These are phyloP conservation scores for Exophiala xenobiotica DNA, from an alignment of 2,329 filamentous ascomycete species.

Conservation along the genomic window DNA sequence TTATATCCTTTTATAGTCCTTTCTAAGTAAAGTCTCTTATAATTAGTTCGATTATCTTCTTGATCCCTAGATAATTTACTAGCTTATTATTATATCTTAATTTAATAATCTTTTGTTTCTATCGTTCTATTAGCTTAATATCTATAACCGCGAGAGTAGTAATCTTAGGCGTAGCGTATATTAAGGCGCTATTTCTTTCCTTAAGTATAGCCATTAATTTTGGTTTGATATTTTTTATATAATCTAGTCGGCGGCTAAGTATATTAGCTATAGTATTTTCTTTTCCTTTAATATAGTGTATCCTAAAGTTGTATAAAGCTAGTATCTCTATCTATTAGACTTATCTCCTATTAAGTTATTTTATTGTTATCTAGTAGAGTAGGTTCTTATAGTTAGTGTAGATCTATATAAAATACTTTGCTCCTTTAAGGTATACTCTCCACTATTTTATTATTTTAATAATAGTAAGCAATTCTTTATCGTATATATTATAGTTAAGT, in stretches of 20 bases:
- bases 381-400: constrained; percentile 25
- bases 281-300: constrained; percentile 15
- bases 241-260: constrained; percentile 15
- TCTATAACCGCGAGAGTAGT: not conserved
- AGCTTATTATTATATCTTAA: constrained; percentile 13
- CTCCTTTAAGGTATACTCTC: constrained; percentile 20
- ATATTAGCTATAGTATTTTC: constrained; percentile 11
- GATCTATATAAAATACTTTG: constrained; percentile 15
- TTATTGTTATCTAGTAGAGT: constrained; percentile 19
- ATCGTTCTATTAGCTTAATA: not conserved
- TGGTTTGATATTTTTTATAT: constrained; percentile 8
- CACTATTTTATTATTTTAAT: constrained; percentile 19
- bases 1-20: constrained; percentile 11
- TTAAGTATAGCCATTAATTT: not conserved
- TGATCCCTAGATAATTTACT: constrained; percentile 10
- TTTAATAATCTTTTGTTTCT: constrained; percentile 8
- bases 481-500: constrained; percentile 11
- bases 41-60: constrained; percentile 19
- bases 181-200: constrained; percentile 2
- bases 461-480: constrained; percentile 28
- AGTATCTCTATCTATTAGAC: constrained; percentile 4
- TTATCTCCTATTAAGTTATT: constrained; percentile 11
- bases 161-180: constrained; percentile 6
- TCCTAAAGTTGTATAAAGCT: constrained; percentile 17
- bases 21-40: constrained; percentile 12